A percentile compares a stretch with the other conserved stretches of the same genome.
phyloP scores from a whole-genome alignment of 2,329 filamentous ascomycete genomes.

The Hortaea werneckii region DNA sequence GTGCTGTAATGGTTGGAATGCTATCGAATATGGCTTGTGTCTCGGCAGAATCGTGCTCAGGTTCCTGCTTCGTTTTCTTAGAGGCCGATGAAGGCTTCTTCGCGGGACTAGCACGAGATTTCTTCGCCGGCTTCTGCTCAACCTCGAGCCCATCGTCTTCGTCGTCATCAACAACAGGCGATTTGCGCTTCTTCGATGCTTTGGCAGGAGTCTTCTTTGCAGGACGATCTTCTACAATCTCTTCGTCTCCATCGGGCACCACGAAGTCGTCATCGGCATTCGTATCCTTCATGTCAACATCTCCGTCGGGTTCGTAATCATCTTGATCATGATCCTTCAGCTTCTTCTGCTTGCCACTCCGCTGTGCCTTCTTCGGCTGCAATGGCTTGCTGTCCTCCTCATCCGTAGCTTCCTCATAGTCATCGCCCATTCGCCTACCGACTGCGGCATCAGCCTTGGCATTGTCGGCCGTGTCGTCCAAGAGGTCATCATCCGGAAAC shows the following conservation, averaged over 20 bases:
- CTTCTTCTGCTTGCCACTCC: conserved; percentile 22
- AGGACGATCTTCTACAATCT: conserved; percentile 29
- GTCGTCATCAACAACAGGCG: conserved; percentile 44
- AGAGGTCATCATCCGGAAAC: conserved; percentile 28
- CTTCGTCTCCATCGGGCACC: conserved; percentile 34
- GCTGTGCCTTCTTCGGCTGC: conserved; percentile 33
- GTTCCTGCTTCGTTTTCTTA: conserved; percentile 53
- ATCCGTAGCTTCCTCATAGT: conserved; percentile 56
- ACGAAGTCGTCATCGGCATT: conserved; percentile 37
- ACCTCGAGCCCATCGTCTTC: conserved; percentile 34
- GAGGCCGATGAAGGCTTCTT: conserved; percentile 46
- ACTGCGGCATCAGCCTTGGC: conserved; percentile 63
- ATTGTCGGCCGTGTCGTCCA: conserved; percentile 65
- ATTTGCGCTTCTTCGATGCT: conserved; percentile 46
- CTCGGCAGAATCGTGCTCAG: conserved; percentile 55
- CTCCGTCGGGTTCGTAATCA: conserved; percentile 32
- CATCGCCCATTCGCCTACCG: conserved; percentile 49
- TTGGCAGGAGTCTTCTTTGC: conserved; percentile 25
- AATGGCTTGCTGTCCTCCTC: conserved; percentile 58
- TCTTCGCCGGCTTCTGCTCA: conserved; percentile 48
- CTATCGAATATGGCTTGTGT: conserved; percentile 80
- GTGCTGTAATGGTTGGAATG: conserved; percentile 72
- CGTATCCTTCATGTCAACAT: conserved; percentile 45
- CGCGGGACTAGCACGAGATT: conserved; percentile 29
- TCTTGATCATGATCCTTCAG: conserved; percentile 28